Evolutionary conservation across 768 basidiomycete species (phyloP), one percentile per base, ranked within the genome.

Genomic region (Russula olivacea): DNA sequence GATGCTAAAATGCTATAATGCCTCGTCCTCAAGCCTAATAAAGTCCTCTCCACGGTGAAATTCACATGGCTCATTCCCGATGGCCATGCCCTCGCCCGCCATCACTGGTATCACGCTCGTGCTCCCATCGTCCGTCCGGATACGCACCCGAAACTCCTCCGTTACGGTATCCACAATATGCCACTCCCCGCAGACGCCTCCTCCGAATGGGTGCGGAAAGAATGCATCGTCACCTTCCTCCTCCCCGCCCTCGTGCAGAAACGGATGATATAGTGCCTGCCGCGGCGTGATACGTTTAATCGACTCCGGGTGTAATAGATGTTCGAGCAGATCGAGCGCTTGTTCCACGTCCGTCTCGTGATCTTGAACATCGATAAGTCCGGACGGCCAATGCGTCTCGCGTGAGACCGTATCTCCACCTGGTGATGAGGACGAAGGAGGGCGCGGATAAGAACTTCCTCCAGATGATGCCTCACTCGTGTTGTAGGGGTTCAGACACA

Each of bases 251-350:
- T 76, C 79, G 0, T 74, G 66, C 53, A 98, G 78, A 74, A 97
- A 98, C 0, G 83, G 80, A 70, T 98, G 94, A 61, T 81, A 81
- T 51, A 98, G 79, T 19, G 88, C 91, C 8, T 82, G 77, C 19
- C 80, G 79, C 3, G 95, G 91, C 4, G 91, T 93, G 59, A 86
- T 81, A 23, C 95, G 83, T 58, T 82, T 84, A 23, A 84, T 86
- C 8, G 87, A 84, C 70, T 94, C 91, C 1, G 90, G 84, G 45
- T 89, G 80, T 71, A 99, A 79, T 21, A 92, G 74, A 56, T 78
- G 74, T 62, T 87, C 85, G 40, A 94, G 80, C 14, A 99, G 79
- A 69, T 88, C 86, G 48, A 98, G 79, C 1, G 88, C 92, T 32
- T 76, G 67, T 59, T 83, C 84, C 54, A 95, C 75, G 38, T 88